Evolutionary conservation across 1,139 yeast genomes (phyloP), one percentile per base, ranked within the genome.

Genomic region (Barnettozyma hawaiiensis): DNA sequence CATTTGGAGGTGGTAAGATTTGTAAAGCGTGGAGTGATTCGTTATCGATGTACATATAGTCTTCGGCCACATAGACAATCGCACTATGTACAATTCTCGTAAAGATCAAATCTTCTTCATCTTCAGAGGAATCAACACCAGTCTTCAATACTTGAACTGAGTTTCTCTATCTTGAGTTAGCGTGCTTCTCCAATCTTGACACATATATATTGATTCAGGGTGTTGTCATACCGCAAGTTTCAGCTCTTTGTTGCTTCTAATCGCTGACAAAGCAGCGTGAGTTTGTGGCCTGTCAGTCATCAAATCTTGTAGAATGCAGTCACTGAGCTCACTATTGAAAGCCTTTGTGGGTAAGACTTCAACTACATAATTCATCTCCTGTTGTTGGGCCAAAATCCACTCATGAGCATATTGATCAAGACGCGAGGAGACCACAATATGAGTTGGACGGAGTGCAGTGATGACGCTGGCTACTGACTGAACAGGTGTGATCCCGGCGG

Each of bases 41-140:
- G 1, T 35, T n/a, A 11, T 50, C 53, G 27, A 51, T 38, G 31
- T 48, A 51, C 38, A 50, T 16, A 14, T 36, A 37, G 19, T 51
- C 46, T 3, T 26, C 14, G 2, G 39, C 19, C 3, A 31, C 20
- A 12, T 43, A 40, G 3, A 43, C n/a, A 18, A 29, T 35, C 3
- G 32, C 42, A 5, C 34, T 22, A 7, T 23, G 33, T 3, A 51
- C 34, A 10, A 40, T 18, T 11, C 28, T 15, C 2, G 9, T 8
- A 2, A 22, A 9, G 7, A 8, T 22, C 6, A 3, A 11, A 2
- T 39, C 39, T 4, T 29, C 12, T 7, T 15, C 37, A n/a, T 20
- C 9, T n/a, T 23, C 32, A 9, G 12, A 14, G 6, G 24, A 12
- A 3, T 44, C 45, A 9, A 42, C 12, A 11, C 15, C 24, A 6